Evolutionary conservation across 192 early-diverging fungal genomes (phyloP).

Genomic region (Coemansia sp.): DNA sequence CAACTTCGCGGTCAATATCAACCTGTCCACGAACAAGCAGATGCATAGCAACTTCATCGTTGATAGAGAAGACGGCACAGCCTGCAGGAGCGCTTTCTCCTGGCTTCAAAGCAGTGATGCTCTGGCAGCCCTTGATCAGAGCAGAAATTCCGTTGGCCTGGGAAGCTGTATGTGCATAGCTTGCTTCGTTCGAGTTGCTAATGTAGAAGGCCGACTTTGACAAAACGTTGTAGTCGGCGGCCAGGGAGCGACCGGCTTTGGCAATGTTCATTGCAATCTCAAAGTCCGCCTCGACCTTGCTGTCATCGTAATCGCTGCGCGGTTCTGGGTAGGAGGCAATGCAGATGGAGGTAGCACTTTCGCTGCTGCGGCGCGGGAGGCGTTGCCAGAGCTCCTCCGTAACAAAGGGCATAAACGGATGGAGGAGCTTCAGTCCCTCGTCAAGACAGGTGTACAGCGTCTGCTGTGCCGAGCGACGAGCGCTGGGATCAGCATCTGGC

Average conservation of each 20-base stretch:
- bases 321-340: slow-evolving; percentile 54
- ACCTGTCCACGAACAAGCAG: slow-evolving; percentile 80
- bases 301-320: slow-evolving; percentile 60
- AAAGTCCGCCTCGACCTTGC: slow-evolving; percentile 74
- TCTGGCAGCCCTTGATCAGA: slow-evolving; percentile 74
- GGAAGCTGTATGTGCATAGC: slow-evolving; percentile 55
- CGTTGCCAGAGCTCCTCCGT: slow-evolving; percentile 99
- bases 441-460: slow-evolving; percentile 96
- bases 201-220: slow-evolving; percentile 60
- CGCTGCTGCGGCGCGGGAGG: slow-evolving; percentile 73
- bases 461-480: slow-evolving; percentile 69
- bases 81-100: slow-evolving; percentile 68
- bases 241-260: slow-evolving; percentile 73
- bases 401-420: slow-evolving; percentile 99
- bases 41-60: slow-evolving; percentile 70
- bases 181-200: slow-evolving; percentile 50
- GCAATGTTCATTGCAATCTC: slow-evolving; percentile 77
- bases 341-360: slow-evolving; percentile 66
- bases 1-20: slow-evolving; percentile 81
- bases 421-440: slow-evolving; percentile 85
- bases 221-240: slow-evolving; percentile 74
- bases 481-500: slow-evolving; percentile 59
- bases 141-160: slow-evolving; percentile 68
- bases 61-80: slow-evolving; percentile 72
- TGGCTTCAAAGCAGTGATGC: slow-evolving; percentile 61